phyloP scores from a whole-genome alignment of 371 early-diverging fungal genomes.

The Mucor mucedo region DNA sequence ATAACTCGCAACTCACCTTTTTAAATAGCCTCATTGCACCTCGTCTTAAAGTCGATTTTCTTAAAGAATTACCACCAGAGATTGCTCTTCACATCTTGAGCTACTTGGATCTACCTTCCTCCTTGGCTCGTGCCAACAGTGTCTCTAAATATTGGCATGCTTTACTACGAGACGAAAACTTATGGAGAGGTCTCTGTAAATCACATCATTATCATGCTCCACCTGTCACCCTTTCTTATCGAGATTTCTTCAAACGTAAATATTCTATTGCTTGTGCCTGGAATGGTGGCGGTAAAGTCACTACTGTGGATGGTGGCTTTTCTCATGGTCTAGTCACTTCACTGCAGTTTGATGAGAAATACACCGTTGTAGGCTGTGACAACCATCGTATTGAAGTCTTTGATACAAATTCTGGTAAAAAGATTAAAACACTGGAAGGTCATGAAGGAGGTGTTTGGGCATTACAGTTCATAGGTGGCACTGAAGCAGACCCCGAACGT shows the following conservation, averaged over 20 bases:
- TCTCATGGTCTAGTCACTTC: conserved; percentile 83
- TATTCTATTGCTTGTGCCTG: conserved; percentile 75
- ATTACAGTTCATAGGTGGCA: conserved; percentile 21
- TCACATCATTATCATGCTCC: conserved; percentile 33
- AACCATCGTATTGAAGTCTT: conserved; percentile 85
- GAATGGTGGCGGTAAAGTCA: conserved; percentile 71
- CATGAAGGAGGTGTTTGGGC: conserved; percentile 33
- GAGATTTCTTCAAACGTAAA: conserved; percentile 73
- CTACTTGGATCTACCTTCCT: conserved; percentile 64
- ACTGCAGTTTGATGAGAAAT: conserved; percentile 84
- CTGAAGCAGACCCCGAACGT: conserved; percentile 73
- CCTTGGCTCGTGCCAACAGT: conserved; percentile 71
- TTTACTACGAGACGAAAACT: conserved; percentile 63
- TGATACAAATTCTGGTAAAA: conserved; percentile 70
- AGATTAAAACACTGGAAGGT: conserved; percentile 71
- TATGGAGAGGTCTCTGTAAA: conserved; percentile 52
- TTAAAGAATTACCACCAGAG: conserved; percentile 77
- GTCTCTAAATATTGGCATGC: conserved; percentile 79
- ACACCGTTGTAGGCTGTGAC: conserved; percentile 85
- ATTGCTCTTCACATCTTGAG: conserved; percentile 72
- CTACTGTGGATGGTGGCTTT: conserved; percentile 74
- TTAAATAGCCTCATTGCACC: conserved; percentile 65
- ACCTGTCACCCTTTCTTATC: conserved; percentile 52
- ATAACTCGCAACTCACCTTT: conserved; percentile 59
- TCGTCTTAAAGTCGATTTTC: conserved; percentile 79